These are phyloP conservation scores for Helicostylum pulchrum DNA, from an alignment of 192 early-diverging fungal genomes.

Conservation along the genomic window DNA sequence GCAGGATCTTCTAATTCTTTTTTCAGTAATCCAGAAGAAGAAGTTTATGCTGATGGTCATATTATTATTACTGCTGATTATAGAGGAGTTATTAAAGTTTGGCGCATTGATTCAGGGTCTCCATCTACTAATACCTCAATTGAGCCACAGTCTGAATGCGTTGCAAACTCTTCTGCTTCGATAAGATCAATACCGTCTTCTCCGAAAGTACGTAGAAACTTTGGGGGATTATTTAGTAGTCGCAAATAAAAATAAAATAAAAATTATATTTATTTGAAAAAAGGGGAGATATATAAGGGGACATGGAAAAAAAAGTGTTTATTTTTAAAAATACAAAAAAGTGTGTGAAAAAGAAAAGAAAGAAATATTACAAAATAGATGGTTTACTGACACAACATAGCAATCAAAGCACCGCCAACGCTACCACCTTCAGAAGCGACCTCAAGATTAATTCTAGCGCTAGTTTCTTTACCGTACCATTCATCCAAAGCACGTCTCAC, in stretches of 20 bases:
- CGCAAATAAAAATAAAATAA: too few relatives aligned
- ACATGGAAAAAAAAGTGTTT: not conserved
- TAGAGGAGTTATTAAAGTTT: slow-evolving; percentile 58
- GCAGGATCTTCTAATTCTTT: not conserved
- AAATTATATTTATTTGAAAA: too few relatives aligned
- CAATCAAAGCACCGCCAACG: slow-evolving; percentile 75
- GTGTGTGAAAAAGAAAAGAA: not conserved
- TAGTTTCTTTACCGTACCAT: slow-evolving; percentile 73
- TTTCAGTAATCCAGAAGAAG: not conserved
- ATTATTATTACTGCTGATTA: slow-evolving; percentile 67
- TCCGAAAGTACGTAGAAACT: not conserved
- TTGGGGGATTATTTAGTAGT: not conserved
- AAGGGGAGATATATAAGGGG: too few relatives aligned
- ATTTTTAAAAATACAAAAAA: not conserved
- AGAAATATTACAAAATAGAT: not conserved
- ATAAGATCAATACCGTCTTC: slow-evolving; percentile 3
- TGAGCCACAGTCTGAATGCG: not conserved
- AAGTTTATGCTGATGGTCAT: slow-evolving; percentile 40
- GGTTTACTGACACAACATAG: slow-evolving; percentile 41
- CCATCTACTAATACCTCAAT: not conserved
- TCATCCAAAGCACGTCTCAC: slow-evolving; percentile 71
- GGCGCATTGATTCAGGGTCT: slow-evolving; percentile 52
- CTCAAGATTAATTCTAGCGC: slow-evolving; percentile 62
- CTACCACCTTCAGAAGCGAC: slow-evolving; percentile 77
- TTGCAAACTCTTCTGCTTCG: not conserved